Base-by-base conservation (phyloP, 495 filamentous ascomycete genomes). In the Tuber aestivum region DNA sequence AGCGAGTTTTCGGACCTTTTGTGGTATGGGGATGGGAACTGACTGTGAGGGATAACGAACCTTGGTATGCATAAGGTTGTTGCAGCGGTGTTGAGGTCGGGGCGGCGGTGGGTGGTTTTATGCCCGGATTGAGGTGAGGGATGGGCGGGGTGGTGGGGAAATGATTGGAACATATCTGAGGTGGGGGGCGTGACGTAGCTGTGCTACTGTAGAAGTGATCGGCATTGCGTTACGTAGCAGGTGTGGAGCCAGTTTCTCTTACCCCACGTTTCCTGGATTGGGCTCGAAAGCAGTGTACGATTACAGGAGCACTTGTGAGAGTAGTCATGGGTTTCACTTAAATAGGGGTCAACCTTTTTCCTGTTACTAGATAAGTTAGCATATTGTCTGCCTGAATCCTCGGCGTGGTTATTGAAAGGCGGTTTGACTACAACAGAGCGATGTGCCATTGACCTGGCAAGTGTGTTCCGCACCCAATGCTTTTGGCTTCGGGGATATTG, bases 61-160 rank as follows among this genome's bases (percentile, higher is more conserved):
- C 87, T 85, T 77, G 85, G 87, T 0, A 86, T 90, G 72, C 88
- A 90, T 70, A 87, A 89, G 74, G 86, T 87, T 23, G 84, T 89
- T 4, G 86, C 85, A 3, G 82, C 83, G 61, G 83, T 86, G 37
- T 79, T 88, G 61, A 38, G 65, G 20, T 50, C 41, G 27, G 76
- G 76, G 37, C 72, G 71, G 41, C 72, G 73, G 76, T 75, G 27
- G 21, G 50, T 32, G 68, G 73, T 6, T 56, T 27, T 56, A 3
- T 61, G n/a, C 10, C 27, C 12, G 23, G 50, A 27, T 3, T 16
- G n/a, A 16, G 50, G 50, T 61, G 50, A 21, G 50, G 50, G 12
- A 23, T 7, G 50, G 12, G 50, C n/a, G 50, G 0, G 50, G 23
- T n/a, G 48, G 50, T 32, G 50, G 50, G 45, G 50, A 56, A 56